A percentile compares a stretch with the other conserved stretches of the same genome.
These are phyloP conservation scores for Aspergillus tubingensis DNA, from an alignment of 2,329 filamentous ascomycete species.

Conservation along the genomic window DNA sequence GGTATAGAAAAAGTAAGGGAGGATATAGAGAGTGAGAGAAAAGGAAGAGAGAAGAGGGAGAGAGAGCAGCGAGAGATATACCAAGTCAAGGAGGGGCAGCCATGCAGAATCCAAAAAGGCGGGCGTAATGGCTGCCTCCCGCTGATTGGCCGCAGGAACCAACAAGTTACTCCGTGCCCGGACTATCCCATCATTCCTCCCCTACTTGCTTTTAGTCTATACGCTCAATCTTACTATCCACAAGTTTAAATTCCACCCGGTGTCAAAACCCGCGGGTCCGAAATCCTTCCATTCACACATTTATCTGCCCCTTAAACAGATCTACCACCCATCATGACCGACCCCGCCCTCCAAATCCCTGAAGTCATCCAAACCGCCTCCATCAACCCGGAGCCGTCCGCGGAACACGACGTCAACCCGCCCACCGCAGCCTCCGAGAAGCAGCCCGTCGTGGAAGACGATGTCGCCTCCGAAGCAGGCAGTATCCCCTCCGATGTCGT, in stretches of 20 bases:
- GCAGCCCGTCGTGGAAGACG: constrained; percentile 60
- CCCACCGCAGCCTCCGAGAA: constrained; percentile 71
- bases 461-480: constrained; percentile 43
- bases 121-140: constrained; percentile 16
- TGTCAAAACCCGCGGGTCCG: neutral
- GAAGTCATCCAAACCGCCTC: constrained; percentile 79
- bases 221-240: too few relatives aligned
- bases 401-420: constrained; percentile 75
- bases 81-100: constrained; percentile 27
- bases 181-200: neutral
- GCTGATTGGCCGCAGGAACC: constrained; percentile 9
- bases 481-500: constrained; percentile 53
- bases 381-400: constrained; percentile 71
- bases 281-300: neutral
- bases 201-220: neutral
- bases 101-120: constrained; percentile 16
- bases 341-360: constrained; percentile 68
- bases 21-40: constrained; percentile 3
- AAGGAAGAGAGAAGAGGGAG: constrained; percentile 6
- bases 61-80: neutral
- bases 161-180: constrained; percentile 5
- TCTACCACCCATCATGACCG: constrained; percentile 50
- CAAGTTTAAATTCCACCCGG: too few relatives aligned
- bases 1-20: constrained; percentile 12
- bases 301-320: too few relatives aligned